Conservation (phyloP, 2,329 filamentous ascomycete species). For the Diaporthe caulivora region DNA sequence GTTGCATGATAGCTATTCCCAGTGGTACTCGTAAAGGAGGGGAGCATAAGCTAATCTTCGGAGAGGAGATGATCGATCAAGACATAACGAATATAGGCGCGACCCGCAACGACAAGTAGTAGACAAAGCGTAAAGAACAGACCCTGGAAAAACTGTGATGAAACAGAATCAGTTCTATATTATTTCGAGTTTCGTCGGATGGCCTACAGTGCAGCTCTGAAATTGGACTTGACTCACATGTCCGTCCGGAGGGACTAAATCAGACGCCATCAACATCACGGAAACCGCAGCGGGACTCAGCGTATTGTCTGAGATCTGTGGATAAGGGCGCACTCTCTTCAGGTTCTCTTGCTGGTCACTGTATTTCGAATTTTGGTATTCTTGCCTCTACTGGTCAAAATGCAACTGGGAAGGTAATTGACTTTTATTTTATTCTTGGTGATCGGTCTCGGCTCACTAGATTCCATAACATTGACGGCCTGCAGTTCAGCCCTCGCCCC, state of each 20-base stretch:
- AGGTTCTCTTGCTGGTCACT: not conserved
- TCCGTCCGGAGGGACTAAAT: not conserved
- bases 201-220: not conserved
- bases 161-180: not conserved
- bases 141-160: not conserved
- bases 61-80: not conserved
- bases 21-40: constrained; percentile 34
- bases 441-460: too few species aligned
- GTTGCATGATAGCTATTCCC: constrained; percentile 6
- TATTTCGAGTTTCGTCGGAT: not conserved
- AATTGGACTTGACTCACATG: not conserved
- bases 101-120: not conserved
- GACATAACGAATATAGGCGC: not conserved
- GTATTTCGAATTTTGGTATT: not conserved
- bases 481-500: not conserved
- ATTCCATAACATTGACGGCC: not conserved
- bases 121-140: not conserved
- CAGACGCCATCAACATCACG: not conserved
- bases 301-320: not conserved
- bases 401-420: not conserved
- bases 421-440: not conserved
- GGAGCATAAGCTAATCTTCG: constrained; percentile 41
- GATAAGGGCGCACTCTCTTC: not conserved
- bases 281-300: not conserved
- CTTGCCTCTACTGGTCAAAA: not conserved